Conservation (phyloP, 2,329 filamentous ascomycete genomes). For the Pseudocercospora fijiensis region DNA sequence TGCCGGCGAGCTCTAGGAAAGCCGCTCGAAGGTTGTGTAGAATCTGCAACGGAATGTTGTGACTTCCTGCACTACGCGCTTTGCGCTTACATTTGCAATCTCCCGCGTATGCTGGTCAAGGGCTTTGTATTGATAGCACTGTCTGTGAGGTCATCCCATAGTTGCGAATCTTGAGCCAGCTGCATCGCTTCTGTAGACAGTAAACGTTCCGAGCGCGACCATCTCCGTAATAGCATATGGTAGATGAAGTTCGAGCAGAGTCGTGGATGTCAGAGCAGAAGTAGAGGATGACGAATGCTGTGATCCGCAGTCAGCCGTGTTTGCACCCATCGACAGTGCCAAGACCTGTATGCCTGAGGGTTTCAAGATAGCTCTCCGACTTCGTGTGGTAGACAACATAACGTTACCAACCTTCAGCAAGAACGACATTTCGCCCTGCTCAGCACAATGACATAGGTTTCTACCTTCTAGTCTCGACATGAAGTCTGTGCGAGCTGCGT, state of each 20-base stretch:
- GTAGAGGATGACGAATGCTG: slow-evolving; percentile 1
- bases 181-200: neutral
- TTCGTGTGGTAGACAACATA: neutral
- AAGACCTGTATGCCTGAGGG: slow-evolving; percentile 4
- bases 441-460: slow-evolving; percentile 9
- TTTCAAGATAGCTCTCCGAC: neutral
- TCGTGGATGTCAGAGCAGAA: neutral
- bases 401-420: neutral
- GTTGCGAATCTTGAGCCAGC: neutral
- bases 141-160: neutral
- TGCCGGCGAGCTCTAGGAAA: neutral
- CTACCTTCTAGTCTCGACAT: slow-evolving; percentile 14
- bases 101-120: neutral
- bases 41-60: neutral
- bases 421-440: neutral
- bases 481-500: slow-evolving; percentile 14
- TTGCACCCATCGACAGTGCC: neutral
- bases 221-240: neutral
- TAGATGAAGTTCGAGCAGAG: neutral
- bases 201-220: neutral
- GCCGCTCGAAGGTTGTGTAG: neutral
- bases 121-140: too few relatives aligned
- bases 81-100: neutral
- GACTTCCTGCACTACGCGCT: neutral
- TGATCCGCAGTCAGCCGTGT: slow-evolving; percentile 1